Conservation (phyloP, 2,329 filamentous ascomycete species). For the Penicillium sp. region DNA sequence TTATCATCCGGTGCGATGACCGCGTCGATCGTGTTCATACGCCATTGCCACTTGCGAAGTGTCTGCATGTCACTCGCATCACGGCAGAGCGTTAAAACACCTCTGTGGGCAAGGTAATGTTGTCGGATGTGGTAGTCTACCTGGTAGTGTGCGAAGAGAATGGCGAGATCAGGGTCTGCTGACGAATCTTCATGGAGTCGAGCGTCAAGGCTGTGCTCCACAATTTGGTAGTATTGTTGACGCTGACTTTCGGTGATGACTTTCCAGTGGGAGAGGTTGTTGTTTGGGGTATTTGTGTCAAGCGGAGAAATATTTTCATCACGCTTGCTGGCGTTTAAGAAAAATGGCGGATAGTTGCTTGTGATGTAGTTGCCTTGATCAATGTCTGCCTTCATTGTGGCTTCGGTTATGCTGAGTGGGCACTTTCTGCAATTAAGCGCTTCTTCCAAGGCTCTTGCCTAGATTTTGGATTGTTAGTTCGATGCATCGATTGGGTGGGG, state of each 20-base stretch:
- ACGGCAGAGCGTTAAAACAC: conserved; percentile 30
- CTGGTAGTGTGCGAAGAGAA: conserved; percentile 29
- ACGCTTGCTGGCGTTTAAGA: conserved; percentile 3
- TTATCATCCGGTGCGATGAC: neutral
- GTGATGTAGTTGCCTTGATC: conserved; percentile 16
- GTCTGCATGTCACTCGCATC: conserved; percentile 28
- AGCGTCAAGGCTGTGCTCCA: conserved; percentile 16
- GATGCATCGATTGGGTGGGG: neutral
- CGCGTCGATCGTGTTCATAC: conserved; percentile 6
- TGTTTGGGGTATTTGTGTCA: conserved; percentile 1
- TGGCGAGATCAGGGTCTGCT: conserved; percentile 8
- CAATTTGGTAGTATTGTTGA: conserved; percentile 15
- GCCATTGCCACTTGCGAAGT: conserved; percentile 28
- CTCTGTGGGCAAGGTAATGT: conserved; percentile 26
- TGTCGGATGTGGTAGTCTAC: conserved; percentile 36
- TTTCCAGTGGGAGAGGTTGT: conserved; percentile 16
- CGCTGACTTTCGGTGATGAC: conserved; percentile 11
- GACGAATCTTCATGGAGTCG: conserved; percentile 12
- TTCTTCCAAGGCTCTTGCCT: conserved; percentile 23
- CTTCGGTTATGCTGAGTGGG: conserved; percentile 14
- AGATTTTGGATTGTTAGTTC: neutral
- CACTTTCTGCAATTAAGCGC: conserved; percentile 29
- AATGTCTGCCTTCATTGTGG: conserved; percentile 18
- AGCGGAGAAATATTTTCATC: conserved; percentile 16
- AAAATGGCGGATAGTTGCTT: conserved; percentile 22